These are phyloP conservation scores for Yarrowia osloensis DNA, from an alignment of 805 yeast genomes.

Conservation along the genomic window DNA sequence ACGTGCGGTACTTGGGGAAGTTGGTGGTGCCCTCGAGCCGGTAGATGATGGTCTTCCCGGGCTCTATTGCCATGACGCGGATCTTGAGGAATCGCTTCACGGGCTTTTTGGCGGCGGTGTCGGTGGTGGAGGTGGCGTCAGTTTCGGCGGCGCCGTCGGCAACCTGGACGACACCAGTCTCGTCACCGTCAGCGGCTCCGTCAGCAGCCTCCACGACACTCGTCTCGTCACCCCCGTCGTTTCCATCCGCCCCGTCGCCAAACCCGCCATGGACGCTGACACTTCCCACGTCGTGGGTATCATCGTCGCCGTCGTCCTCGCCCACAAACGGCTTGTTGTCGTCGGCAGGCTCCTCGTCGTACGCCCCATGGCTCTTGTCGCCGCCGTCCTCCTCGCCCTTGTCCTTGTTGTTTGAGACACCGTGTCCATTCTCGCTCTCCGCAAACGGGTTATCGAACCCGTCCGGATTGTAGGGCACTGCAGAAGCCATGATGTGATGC, in stretches of 20 bases:
- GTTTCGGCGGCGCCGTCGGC: not conserved
- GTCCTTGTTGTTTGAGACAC: not conserved
- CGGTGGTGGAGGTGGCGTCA: not conserved
- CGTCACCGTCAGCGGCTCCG: not conserved
- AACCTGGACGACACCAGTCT: not conserved
- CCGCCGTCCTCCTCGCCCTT: not conserved
- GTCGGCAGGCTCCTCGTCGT: slow-evolving; percentile 5
- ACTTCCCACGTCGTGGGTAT: slow-evolving; percentile 36
- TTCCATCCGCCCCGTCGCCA: not conserved
- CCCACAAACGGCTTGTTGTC: slow-evolving; percentile 25
- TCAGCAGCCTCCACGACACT: too few species aligned
- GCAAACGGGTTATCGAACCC: slow-evolving; percentile 64
- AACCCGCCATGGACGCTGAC: not conserved
- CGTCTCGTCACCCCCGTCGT: not conserved
- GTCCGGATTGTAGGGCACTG: slow-evolving; percentile 54
- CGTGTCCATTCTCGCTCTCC: slow-evolving; percentile 34
- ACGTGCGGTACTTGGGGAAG: slow-evolving; percentile 73
- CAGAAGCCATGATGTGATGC: slow-evolving; percentile 44
- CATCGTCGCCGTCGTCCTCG: not conserved
- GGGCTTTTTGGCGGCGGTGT: not conserved
- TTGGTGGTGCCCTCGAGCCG: slow-evolving; percentile 69
- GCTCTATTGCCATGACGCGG: slow-evolving; percentile 52
- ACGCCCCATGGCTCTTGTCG: not conserved
- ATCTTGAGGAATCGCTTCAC: slow-evolving; percentile 21
- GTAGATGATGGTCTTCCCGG: slow-evolving; percentile 57